Base-by-base conservation (phyloP, 164 flowering plant species). In the Buxus sempervirens region DNA sequence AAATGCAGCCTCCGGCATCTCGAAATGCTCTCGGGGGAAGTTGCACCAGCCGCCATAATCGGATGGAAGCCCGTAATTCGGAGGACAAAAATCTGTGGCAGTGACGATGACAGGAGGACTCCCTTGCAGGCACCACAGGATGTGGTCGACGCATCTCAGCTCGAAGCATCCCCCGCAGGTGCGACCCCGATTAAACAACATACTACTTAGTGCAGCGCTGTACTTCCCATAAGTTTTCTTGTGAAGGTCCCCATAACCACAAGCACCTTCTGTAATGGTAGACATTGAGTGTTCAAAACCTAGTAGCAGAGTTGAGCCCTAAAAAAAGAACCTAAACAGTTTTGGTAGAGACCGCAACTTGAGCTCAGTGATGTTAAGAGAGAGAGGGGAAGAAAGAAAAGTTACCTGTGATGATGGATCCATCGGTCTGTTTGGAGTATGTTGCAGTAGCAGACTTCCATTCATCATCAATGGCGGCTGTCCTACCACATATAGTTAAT, bases 1-100 rank as follows among this genome's bases (percentile, higher is more conserved):
- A 69, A 91, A 90, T 25, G 90, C 86, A 0, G 85, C 65, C 73
- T 82, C 78, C 0, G 96, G 84, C 87, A 89, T 81, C 76, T 89
- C 90, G 69, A 91, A 91, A 71, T 91, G 97, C 64, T 83, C 81
- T 25, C 76, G 73, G 20, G 96, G 96, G 70, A 80, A 78, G 58
- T 91, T 90, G 75, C 97, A 89, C 96, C 96, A 89, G 38, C 93
- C 96, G 55, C 97, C 97, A 68, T 86, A 83, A 24, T 91, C 93
- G 24, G 82, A 26, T 1, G 97, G 73, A 23, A 86, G 87, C 38
- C 90, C 91, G 60, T 81, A 83, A 65, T 89, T 89, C 4, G 97
- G 94, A 36, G 97, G 85, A 51, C 97, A 91, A 79, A 87, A 89
- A 73, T 89, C 88, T 0, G 97, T 91, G 15, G 89, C 91, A 15